A percentile compares a stretch with the other conserved stretches of the same genome.
Conservation (phyloP, 2,329 filamentous ascomycete genomes). For the Chaetothyriales sp. region DNA sequence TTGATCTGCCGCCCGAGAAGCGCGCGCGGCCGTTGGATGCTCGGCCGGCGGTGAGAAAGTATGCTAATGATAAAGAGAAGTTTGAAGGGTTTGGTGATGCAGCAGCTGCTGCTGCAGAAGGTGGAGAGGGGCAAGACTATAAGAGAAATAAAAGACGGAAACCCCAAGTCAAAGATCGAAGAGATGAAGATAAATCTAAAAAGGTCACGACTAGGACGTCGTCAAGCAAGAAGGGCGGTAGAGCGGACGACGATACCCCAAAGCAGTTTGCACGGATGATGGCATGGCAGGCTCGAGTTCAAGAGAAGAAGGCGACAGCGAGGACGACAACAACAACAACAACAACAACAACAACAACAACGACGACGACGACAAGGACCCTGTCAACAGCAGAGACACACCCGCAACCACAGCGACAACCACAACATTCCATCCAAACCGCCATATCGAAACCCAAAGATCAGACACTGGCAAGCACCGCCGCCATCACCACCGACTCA, state of each 20-base stretch:
- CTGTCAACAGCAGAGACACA: slow-evolving; percentile 4
- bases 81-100: not conserved
- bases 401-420: not conserved
- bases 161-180: slow-evolving; percentile 16
- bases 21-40: not conserved
- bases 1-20: slow-evolving; percentile 16
- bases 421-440: slow-evolving; percentile 1
- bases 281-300: slow-evolving; percentile 43
- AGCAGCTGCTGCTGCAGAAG: slow-evolving; percentile 22
- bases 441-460: too few relatives aligned
- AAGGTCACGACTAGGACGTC: slow-evolving; percentile 25
- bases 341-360: slow-evolving; percentile 12
- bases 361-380: slow-evolving; percentile 16
- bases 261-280: slow-evolving; percentile 78
- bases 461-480: slow-evolving; percentile 4
- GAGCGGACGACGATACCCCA: slow-evolving; percentile 60
- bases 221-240: slow-evolving; percentile 36
- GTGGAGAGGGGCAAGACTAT: slow-evolving; percentile 15
- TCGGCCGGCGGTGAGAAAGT: not conserved
- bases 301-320: slow-evolving; percentile 46
- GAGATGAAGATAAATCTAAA: slow-evolving; percentile 23
- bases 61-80: not conserved
- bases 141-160: slow-evolving; percentile 4
- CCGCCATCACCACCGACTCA: slow-evolving; percentile 14
- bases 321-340: slow-evolving; percentile 53